These are phyloP conservation scores for Ogataea nitratoaversa DNA, from an alignment of 805 yeast species.

Conservation along the genomic window DNA sequence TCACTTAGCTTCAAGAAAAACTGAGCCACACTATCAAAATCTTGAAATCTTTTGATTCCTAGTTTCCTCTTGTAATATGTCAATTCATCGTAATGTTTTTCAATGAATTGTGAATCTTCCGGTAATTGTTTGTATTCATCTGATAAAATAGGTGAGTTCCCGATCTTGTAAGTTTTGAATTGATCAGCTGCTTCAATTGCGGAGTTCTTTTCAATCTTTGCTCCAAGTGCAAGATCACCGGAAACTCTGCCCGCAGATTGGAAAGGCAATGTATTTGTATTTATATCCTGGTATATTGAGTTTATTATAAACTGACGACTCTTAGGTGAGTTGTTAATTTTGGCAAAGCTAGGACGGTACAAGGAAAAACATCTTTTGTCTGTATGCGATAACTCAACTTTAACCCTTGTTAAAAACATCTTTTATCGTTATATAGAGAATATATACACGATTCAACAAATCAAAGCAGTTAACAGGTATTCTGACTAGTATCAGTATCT, in stretches of 20 bases:
- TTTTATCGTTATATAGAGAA: too few species aligned
- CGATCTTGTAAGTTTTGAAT: slow-evolving; percentile 14
- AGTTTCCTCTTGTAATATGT: slow-evolving; percentile 30
- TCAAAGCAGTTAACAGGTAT: too few species aligned
- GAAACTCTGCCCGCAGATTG: too few species aligned
- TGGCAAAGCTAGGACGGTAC: slow-evolving; percentile 10
- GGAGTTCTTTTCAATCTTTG: slow-evolving; percentile 14
- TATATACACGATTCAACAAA: too few species aligned
- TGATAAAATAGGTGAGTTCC: slow-evolving; percentile 11
- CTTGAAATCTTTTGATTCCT: slow-evolving; percentile 31
- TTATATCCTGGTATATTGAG: slow-evolving; percentile 18
- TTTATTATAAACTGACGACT: slow-evolving; percentile 16
- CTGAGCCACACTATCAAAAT: slow-evolving; percentile 35
- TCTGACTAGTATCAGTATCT: too few species aligned
- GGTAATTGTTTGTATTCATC: slow-evolving; percentile 44
- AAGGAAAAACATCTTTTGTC: neutral
- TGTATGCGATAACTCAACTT: too few species aligned
- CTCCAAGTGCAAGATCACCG: too few species aligned
- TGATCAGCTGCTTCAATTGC: slow-evolving; percentile 26
- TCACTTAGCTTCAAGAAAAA: slow-evolving; percentile 37
- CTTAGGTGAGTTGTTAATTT: slow-evolving; percentile 14
- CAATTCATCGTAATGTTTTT: slow-evolving; percentile 43
- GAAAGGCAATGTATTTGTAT: slow-evolving; percentile 14
- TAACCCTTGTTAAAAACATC: too few species aligned
- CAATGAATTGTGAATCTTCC: slow-evolving; percentile 49